Base-by-base conservation (phyloP, 2,329 filamentous ascomycete species). In the Tolypocladium endophyticum region DNA sequence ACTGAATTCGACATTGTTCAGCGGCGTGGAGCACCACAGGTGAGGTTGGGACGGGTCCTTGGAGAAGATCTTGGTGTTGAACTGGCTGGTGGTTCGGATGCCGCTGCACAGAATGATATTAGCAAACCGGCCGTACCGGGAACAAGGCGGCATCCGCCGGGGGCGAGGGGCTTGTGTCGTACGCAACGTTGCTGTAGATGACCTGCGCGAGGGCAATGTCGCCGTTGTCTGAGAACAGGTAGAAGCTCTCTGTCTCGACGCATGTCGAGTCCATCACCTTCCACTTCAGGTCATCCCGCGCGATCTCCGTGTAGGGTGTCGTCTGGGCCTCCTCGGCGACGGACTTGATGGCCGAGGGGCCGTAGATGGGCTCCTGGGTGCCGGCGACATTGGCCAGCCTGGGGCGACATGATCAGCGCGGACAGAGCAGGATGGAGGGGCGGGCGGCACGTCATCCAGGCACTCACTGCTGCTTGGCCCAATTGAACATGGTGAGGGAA, bases 121-220 rank as follows among this genome's bases (percentile, higher is more conserved):
- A 70, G 69, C 59, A 64, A 58, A 8, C 16, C 23, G 18, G 20
- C 5, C 18, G 30, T 7, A n/a, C 23, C 18, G 18, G 8, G 8
- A 14, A 57, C 7, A 12, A 47, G 61, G 50, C 58, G 56, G 56
- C 14, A 35, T 58, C 23, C 45, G 11, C 16, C 39, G 9, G 16
- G 33, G 50, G 55, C 43, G 9, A 35, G 53, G 35, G 43, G 39
- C 60, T 4, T 9, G 50, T 36, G 56, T 56, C 87, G 76, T 86
- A 97, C 92, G 85, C 88, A 73, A 99, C 89, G 76, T 96, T 97
- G 80, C 90, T 97, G 81, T 97, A 96, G 73, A 99, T 96, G 76
- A 97, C 83, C 81, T 99, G 94, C 62, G 85, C 85, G 74, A 96
- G 84, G 58, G 83, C 90, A 64, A 92, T 74, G 64, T 87, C 81